Conservation (phyloP, 192 early-diverging fungal genomes). For the Piromyces sp. region DNA sequence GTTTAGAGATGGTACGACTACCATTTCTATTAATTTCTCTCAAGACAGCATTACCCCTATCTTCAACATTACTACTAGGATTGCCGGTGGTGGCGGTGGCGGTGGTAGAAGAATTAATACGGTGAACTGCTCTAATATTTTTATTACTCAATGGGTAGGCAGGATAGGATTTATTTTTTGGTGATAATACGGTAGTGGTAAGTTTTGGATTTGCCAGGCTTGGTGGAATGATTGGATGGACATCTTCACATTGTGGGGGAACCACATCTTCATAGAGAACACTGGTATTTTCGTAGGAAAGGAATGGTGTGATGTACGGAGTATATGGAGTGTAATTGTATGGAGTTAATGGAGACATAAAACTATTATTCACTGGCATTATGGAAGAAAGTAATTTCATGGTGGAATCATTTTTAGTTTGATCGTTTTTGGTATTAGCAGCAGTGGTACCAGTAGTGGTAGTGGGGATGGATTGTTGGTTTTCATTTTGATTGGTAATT, state of each 20-base stretch:
- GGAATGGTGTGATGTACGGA: neutral
- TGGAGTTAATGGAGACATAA: neutral
- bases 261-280: neutral
- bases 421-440: too few relatives aligned
- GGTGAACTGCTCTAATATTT: neutral
- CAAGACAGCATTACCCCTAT: neutral
- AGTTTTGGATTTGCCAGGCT: neutral
- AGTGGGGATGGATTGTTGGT: too few relatives aligned
- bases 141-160: neutral
- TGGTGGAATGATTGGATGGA: neutral
- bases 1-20: neutral
- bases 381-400: neutral
- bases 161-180: neutral
- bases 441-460: too few relatives aligned
- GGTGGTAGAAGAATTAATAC: neutral
- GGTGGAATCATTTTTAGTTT: too few relatives aligned
- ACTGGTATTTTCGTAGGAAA: neutral
- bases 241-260: neutral
- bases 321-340: neutral
- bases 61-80: too few relatives aligned
- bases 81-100: too few relatives aligned
- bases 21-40: neutral
- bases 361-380: neutral
- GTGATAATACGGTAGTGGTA: neutral
- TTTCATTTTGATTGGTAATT: too few relatives aligned